Evolutionary conservation across 257 asterid genomes (phyloP).

Genomic region (Jacaranda mimosifolia): DNA sequence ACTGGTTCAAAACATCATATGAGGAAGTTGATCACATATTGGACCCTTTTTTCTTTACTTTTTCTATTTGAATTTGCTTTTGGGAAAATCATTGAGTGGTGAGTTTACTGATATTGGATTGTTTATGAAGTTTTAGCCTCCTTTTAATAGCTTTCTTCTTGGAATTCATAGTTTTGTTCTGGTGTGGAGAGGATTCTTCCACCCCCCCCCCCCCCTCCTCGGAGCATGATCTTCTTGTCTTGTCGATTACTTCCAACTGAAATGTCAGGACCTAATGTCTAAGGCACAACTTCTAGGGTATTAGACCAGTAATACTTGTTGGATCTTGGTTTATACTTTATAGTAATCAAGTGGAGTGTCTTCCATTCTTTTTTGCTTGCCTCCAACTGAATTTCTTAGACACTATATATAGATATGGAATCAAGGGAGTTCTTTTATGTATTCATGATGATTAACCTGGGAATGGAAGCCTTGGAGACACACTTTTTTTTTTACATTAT

Average conservation of each 20-base stretch:
- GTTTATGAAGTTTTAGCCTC: not conserved
- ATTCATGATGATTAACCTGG: not conserved
- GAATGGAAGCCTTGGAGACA: not conserved
- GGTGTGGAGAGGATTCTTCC: not conserved
- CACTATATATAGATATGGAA: too few species aligned
- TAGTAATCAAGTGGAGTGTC: too few species aligned
- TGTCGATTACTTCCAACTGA: too few species aligned
- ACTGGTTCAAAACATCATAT: constrained; percentile 42
- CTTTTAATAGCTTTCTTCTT: not conserved
- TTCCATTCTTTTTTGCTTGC: too few species aligned
- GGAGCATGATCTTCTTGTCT: not conserved
- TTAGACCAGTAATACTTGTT: too few species aligned
- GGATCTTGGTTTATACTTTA: too few species aligned
- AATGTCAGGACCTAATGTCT: too few species aligned
- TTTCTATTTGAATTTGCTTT: constrained; percentile 50
- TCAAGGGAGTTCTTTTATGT: too few species aligned
- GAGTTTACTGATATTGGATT: constrained; percentile 21
- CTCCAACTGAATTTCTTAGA: too few species aligned
- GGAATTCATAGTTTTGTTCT: not conserved
- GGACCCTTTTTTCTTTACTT: constrained; percentile 48
- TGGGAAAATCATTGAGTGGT: constrained; percentile 45
- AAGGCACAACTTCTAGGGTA: too few species aligned
- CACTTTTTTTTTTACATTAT: not conserved
- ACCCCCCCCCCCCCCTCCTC: not conserved
- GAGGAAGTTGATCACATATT: constrained; percentile 56